Evolutionary conservation across 306 rosid species (phyloP).

Genomic region (Prunus mira): DNA sequence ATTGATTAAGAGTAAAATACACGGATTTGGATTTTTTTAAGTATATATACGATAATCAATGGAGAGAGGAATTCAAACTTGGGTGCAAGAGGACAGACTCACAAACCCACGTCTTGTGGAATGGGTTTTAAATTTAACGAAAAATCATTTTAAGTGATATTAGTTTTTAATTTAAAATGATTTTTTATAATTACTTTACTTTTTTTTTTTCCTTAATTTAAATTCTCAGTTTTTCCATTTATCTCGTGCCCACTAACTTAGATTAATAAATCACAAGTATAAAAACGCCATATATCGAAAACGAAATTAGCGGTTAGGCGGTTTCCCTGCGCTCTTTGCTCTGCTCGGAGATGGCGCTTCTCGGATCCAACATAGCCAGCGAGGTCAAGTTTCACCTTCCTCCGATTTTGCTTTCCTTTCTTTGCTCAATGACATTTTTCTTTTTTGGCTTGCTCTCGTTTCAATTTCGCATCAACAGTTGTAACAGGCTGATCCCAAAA

Average conservation of each 20-base stretch:
- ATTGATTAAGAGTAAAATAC: too few species aligned
- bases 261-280: not conserved
- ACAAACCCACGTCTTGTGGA: too few species aligned
- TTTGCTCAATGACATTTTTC: constrained; percentile 10
- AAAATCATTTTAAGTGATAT: too few species aligned
- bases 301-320: not conserved
- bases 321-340: not conserved
- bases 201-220: too few species aligned
- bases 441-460: not conserved
- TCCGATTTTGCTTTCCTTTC: not conserved
- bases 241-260: too few species aligned
- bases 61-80: too few species aligned
- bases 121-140: too few species aligned
- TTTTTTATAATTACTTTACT: too few species aligned
- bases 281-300: not conserved
- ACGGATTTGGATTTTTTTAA: accelerated
- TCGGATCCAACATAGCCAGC: constrained; percentile 63
- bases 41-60: too few species aligned
- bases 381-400: constrained; percentile 48
- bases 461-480: not conserved
- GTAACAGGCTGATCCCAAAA: not conserved
- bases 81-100: accelerated
- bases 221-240: too few species aligned
- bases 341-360: constrained; percentile 51
- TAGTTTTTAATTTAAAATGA: too few species aligned